Evolutionary conservation across 192 early-diverging fungal genomes (phyloP), one percentile per base, ranked within the genome.

Genomic region (Coemansia sp.): DNA sequence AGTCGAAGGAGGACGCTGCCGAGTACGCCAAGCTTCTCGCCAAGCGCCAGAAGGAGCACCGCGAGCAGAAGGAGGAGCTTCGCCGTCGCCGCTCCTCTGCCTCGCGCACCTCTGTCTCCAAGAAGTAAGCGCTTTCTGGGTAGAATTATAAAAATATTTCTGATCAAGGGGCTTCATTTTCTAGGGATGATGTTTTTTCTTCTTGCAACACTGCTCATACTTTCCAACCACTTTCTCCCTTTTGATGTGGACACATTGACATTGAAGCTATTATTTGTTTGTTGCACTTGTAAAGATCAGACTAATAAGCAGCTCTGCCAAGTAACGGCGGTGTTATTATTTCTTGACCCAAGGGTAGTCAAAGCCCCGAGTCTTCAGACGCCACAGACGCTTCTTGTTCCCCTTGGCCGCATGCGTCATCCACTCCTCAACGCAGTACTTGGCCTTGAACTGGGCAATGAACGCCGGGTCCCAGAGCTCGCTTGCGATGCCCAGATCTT

Each of bases 401-500:
- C 89, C 89, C 38, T 75, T 88, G n/a, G 69, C 69, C n/a, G 84
- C 84, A 68, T 92, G 86, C 42, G 87, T 91, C 13, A 84, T 91
- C 82, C 80, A 87, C 6, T 88, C 85, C 71, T 91, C 87, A 31
- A 85, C 87, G 55, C 93, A 92, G 61, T 96, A 74, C 55, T 87
- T 71, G 44, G 82, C 85, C 82, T 93, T 96, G 76, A 94, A 98
- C 47, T 89, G 80, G 17, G 89, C 82, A 55, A 98, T 88, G 65
- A 92, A 97, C 0, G 75, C 65, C 23, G 96, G 96, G 57, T 98
- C 95, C 91, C 95, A 97, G 50, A 98, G 79, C 73, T 98, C 95
- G 31, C 85, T 91, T 0, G 92, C 91, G 23, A 94, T 78, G 25
- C 92, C 94, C 52, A 98, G 81, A 82, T 98, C 96, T 67, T 98